Base-by-base conservation (phyloP, 78 protist species). In the Pelomyxa schiedti region DNA sequence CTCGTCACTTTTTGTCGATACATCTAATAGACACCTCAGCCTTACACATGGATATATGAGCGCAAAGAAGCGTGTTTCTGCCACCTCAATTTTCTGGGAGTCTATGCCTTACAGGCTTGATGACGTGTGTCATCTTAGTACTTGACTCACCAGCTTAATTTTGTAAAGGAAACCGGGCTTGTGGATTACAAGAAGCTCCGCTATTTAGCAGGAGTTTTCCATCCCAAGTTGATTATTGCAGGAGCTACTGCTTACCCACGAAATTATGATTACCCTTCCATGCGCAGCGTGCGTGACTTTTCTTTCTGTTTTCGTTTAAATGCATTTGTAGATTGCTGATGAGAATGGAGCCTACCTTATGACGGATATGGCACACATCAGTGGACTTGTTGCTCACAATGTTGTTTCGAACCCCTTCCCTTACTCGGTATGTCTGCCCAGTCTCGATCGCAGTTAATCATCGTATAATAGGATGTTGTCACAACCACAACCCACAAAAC, bases 401-500 rank as follows among this genome's bases (percentile, higher is more conserved):
- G 88, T n/a, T n/a, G n/a, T n/a, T n/a, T n/a, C 28, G 66, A 32
- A 1, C 41, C 8, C 0, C 47, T n/a, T 24, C 24, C 24, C 63
- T 52, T 52, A 52, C 63, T 52, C 24, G 63, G 24, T 52, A n/a
- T 52, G 63, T 52, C 24, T 52, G 24, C 24, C 36, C 36, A 53
- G 66, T 69, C 40, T 6, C 35, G 39, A 1, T 26, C 65, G 47
- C 99, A 99, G 35, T 98, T 98, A 79, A 86, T 71, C 38, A 74
- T 69, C 79, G n/a, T n/a, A n/a, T n/a, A n/a, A n/a, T 79, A 88
- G 76, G 99, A 98, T 72, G 79, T 98, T 37, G 99, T 98, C 42
- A 97, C 99, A 32, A 92, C 99, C 41, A 98, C 99, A 63, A 98
- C 99, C 35, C 99, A 98, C 94, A 98, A 98, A 92, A 83, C 98